Evolutionary conservation across 306 rosid species (phyloP), one percentile per base, ranked within the genome.

Genomic region (Senna tora): DNA sequence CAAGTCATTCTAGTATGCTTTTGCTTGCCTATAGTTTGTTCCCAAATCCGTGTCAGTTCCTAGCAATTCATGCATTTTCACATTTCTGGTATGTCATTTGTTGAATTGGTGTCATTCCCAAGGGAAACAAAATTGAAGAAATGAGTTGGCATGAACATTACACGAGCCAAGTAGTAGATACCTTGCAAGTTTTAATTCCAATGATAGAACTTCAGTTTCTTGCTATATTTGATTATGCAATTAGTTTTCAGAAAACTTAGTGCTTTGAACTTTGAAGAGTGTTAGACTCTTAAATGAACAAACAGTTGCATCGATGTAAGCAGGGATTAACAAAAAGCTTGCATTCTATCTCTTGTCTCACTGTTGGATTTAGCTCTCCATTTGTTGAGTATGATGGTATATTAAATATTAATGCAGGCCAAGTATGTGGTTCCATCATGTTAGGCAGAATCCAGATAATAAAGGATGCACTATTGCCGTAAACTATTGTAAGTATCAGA

Each of bases 361-460:
- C 53, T 67, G 19, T 73, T 20, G 15, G 16, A 61, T 49, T 8
- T 36, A 9, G 47, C 11, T 8, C 42, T 9, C 11, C 36, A 20
- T n/a, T n/a, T n/a, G n/a, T n/a, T 78, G 43, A n/a, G 6, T 9
- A 9, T 42, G 32, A 80, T 81, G 41, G 64, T 22, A 21, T 9
- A 38, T 62, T 78, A 2, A 52, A 58, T 68, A 41, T 72, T 50
- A 28, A 60, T 84, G 85, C 95, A 91, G 97, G 92, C 97, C 97
- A 45, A 89, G 93, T 56, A 86, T 87, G 93, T 92, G 96, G 97
- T 89, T 92, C 76, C 97, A 92, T 86, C 96, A 87, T 71, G 97
- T 92, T 58, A 84, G 88, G 66, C 96, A 92, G 74, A 78, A 85
- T 67, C 76, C 84, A 5, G 85, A 86, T 80, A 83, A 79, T 54